A percentile compares a stretch with the other conserved stretches of the same genome.
Conservation (phyloP, 495 filamentous ascomycete genomes). For the Penicillium pancosmium region DNA sequence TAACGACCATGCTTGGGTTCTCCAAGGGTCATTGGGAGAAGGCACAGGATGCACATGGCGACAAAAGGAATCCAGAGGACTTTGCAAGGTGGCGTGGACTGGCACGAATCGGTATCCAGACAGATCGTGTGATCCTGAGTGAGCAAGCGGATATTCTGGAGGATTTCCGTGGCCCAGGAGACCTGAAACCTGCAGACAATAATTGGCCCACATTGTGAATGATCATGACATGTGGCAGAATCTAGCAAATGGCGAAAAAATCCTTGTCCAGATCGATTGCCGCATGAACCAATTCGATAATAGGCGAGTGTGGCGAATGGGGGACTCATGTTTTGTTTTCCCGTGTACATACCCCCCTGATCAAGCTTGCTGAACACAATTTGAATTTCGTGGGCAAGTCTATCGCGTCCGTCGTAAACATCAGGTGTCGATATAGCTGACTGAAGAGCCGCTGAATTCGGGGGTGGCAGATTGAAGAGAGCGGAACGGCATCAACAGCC, state of each 20-base stretch:
- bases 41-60: constrained; percentile 37
- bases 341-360: too few species aligned
- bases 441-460: too few species aligned
- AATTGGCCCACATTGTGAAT: constrained; percentile 35
- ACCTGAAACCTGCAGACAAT: constrained; percentile 36
- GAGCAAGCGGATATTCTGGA: constrained; percentile 44
- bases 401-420: too few species aligned
- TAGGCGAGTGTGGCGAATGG: too few species aligned
- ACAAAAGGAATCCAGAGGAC: constrained; percentile 39
- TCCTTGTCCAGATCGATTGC: too few species aligned
- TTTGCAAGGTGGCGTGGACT: constrained; percentile 38
- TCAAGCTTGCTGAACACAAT: too few species aligned
- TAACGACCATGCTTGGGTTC: constrained; percentile 40
- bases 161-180: constrained; percentile 37
- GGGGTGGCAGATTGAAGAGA: too few species aligned
- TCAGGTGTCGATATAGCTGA: too few species aligned
- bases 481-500: too few species aligned
- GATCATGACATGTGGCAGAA: background rate
- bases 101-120: constrained; percentile 36
- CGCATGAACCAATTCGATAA: too few species aligned
- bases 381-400: too few species aligned
- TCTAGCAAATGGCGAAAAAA: background rate
- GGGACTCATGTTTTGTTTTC: too few species aligned
- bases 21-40: constrained; percentile 44
- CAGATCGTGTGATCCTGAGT: constrained; percentile 38